Evolutionary conservation across 2,329 filamentous ascomycete genomes (phyloP), one percentile per base, ranked within the genome.

Genomic region (Fusarium haematococcum): DNA sequence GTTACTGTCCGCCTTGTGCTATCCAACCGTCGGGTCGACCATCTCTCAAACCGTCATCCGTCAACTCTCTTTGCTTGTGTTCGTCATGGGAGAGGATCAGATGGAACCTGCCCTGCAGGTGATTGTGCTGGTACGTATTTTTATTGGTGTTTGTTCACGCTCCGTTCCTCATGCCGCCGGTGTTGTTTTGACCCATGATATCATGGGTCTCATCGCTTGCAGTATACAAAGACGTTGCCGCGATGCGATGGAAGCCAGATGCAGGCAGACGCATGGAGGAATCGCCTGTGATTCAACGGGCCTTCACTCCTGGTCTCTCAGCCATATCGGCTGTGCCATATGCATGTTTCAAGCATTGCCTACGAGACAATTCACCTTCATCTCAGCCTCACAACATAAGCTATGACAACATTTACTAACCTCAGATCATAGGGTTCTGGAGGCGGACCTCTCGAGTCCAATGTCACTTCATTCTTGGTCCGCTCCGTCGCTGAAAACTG

Each of bases 401-500:
- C 56, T 6, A 35, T 63, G 30, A 57, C 18, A 25, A 59, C 61
- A 43, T 52, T 70, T 14, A 65, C 68, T 75, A 50, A 77, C 56
- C 77, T 69, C 57, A 54, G 35, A 54, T 14, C 65, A 61, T 68
- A 97, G 95, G 97, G 97, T 74, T 91, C 95, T 54, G 94, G 95
- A 60, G 97, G 97, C 68, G 97, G 97, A 62, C 97, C 97, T 35
- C 89, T 91, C 78, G 97, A 99, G 87, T 92, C 95, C 82, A 97
- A 95, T 81, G 93, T 94, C 27, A 98, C 96, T 0, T 94, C 95
- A 4, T 91, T 98, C 67, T 90, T 99, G 23, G 94, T 98, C 56
- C 93, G 96, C 56, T 96, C 96, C 6, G 88, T 93, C 11, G 90
- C 92, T 33, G 90, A 93, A 62, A 90, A 91, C 71, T 99, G 97